These are phyloP conservation scores for Aspergillus sojae DNA, from an alignment of 2,329 filamentous ascomycete genomes.

Conservation along the genomic window DNA sequence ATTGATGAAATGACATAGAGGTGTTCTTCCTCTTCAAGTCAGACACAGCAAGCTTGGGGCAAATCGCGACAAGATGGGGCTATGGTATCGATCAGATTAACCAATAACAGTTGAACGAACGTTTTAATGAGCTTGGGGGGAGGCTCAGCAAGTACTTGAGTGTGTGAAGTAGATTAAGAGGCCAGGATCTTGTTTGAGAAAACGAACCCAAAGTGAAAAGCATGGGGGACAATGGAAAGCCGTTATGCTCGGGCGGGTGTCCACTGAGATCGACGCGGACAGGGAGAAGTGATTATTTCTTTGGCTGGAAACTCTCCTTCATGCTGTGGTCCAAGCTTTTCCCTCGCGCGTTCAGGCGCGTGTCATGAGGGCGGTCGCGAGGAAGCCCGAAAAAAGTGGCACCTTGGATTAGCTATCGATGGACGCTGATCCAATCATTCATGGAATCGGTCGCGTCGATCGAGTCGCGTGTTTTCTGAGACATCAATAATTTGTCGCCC, in stretches of 20 bases:
- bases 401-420: constrained; percentile 6
- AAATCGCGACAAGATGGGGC: not conserved
- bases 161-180: not conserved
- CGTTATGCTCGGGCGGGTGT: not conserved
- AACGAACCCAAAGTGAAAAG: not conserved
- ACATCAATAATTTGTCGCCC: not conserved
- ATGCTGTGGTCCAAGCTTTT: constrained; percentile 20
- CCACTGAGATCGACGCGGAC: constrained; percentile 9
- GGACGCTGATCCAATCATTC: constrained; percentile 20
- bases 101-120: not conserved
- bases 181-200: not conserved
- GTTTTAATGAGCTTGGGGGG: not conserved
- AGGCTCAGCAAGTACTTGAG: not conserved
- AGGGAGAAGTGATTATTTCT: constrained; percentile 32
- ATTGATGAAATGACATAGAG: not conserved
- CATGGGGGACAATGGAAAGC: not conserved
- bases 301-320: constrained; percentile 29
- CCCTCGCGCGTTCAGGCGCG: constrained; percentile 25
- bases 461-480: constrained; percentile 12
- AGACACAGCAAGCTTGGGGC: not conserved
- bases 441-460: constrained; percentile 10
- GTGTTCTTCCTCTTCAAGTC: not conserved
- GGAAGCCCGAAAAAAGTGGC: not conserved
- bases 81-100: not conserved
- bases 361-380: constrained; percentile 26